Evolutionary conservation across 2,329 filamentous ascomycete species (phyloP).

Genomic region (Beauveria australis): DNA sequence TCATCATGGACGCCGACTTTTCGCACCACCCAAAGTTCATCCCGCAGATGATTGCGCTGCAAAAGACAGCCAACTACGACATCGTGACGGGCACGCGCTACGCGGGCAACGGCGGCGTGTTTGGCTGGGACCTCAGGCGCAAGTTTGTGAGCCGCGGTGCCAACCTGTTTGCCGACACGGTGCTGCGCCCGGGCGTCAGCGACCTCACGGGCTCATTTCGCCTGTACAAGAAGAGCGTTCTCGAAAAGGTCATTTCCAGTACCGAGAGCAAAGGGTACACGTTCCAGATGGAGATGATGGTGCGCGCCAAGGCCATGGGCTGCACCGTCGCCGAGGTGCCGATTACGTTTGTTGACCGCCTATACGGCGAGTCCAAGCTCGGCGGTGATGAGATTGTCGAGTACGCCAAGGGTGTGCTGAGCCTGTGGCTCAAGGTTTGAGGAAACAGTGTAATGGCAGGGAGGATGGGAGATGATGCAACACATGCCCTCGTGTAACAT

Average conservation of each 20-base stretch:
- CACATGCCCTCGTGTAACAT: background rate
- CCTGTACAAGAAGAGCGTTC: conserved; percentile 82
- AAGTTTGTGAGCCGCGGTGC: conserved; percentile 79
- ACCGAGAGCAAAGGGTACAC: conserved; percentile 96
- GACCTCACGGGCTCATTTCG: conserved; percentile 93
- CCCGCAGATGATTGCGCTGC: conserved; percentile 79
- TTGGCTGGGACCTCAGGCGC: conserved; percentile 91
- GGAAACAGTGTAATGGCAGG: background rate
- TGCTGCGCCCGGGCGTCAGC: conserved; percentile 86
- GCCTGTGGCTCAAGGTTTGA: conserved; percentile 69
- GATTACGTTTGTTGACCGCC: conserved; percentile 88
- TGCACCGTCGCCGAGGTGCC: conserved; percentile 91
- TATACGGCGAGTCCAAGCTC: conserved; percentile 94
- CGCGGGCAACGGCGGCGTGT: conserved; percentile 81
- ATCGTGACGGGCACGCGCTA: conserved; percentile 97
- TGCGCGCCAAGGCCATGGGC: conserved; percentile 91
- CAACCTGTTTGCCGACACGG: conserved; percentile 92
- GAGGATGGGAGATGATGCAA: background rate
- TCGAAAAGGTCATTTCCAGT: conserved; percentile 82
- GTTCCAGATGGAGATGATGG: conserved; percentile 99
- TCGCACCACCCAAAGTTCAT: conserved; percentile 99
- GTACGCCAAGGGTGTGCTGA: conserved; percentile 80
- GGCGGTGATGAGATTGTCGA: conserved; percentile 93
- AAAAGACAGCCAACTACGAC: conserved; percentile 73
- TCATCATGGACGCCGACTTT: conserved; percentile 99